Percentiles rank a stretch among this genome's conserved stretches.
phyloP scores from a whole-genome alignment of 768 basidiomycete genomes.

The Leccinum barrowsii region DNA sequence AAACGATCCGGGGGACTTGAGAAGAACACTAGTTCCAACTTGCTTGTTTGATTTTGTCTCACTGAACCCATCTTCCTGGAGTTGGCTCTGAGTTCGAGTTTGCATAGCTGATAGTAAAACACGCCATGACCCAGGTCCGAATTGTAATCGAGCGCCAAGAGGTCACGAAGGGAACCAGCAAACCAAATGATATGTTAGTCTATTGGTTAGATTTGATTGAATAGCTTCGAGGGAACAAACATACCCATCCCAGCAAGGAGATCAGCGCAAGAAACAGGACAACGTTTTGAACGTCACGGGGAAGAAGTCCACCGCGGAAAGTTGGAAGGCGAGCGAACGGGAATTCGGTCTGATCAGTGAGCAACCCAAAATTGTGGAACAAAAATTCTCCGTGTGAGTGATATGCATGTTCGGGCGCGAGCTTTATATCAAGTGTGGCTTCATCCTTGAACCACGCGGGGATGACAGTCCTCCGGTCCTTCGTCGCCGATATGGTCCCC shows the following conservation, averaged over 20 bases:
- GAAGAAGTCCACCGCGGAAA: not conserved
- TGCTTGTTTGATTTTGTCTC: not conserved
- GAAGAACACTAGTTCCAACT: too few relatives aligned
- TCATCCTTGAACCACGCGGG: constrained; percentile 14
- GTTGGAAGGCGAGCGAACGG: not conserved
- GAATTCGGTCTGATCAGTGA: not conserved
- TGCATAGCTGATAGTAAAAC: not conserved
- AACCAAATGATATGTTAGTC: not conserved
- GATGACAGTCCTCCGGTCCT: not conserved
- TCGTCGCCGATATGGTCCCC: not conserved
- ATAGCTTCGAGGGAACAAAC: not conserved
- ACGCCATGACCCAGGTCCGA: not conserved
- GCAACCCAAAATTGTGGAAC: not conserved
- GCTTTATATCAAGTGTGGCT: constrained; percentile 9
- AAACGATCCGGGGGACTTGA: not conserved
- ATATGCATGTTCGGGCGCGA: not conserved
- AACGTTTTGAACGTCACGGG: not conserved
- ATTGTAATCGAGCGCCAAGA: not conserved
- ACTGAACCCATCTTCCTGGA: not conserved
- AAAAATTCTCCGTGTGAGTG: not conserved
- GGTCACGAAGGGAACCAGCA: not conserved
- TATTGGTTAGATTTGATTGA: not conserved
- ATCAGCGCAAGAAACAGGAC: not conserved
- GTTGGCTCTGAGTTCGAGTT: not conserved
- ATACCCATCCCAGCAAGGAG: not conserved